phyloP scores from a whole-genome alignment of 345 rosid genomes.

The Gossypium bickii region DNA sequence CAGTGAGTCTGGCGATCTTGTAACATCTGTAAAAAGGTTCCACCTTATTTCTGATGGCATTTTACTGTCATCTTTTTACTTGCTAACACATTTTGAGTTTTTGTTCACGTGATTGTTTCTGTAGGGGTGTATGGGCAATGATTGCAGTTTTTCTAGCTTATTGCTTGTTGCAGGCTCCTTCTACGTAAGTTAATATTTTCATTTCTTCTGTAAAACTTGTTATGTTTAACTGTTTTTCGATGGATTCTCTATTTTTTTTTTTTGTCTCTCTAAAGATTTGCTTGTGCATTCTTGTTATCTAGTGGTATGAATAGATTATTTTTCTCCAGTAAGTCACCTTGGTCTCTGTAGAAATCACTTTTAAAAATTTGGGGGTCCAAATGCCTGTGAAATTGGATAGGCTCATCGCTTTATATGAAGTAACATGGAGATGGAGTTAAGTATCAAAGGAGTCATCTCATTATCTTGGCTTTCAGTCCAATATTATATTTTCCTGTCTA shows the following conservation, averaged over 20 bases:
- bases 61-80: background rate
- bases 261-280: background rate
- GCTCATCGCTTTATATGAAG: background rate
- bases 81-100: constrained; percentile 15
- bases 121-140: constrained; percentile 98
- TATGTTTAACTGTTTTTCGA: background rate
- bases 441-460: background rate
- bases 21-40: constrained; percentile 92
- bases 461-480: background rate
- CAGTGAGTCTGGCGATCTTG: constrained; percentile 56
- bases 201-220: background rate
- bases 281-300: background rate
- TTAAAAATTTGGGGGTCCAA: background rate
- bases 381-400: background rate
- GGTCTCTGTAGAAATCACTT: background rate
- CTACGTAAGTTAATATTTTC: constrained; percentile 59
- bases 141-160: constrained; percentile 96
- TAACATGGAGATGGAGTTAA: background rate
- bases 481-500: background rate
- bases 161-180: constrained; percentile 97
- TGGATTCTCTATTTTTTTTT: background rate
- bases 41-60: constrained; percentile 10
- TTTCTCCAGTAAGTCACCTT: background rate
- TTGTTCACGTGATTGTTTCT: constrained; percentile 24
- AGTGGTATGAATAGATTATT: constrained; percentile 2